phyloP scores from a whole-genome alignment of 2,329 filamentous ascomycete genomes.

The Phaeosphaeria sp. region DNA sequence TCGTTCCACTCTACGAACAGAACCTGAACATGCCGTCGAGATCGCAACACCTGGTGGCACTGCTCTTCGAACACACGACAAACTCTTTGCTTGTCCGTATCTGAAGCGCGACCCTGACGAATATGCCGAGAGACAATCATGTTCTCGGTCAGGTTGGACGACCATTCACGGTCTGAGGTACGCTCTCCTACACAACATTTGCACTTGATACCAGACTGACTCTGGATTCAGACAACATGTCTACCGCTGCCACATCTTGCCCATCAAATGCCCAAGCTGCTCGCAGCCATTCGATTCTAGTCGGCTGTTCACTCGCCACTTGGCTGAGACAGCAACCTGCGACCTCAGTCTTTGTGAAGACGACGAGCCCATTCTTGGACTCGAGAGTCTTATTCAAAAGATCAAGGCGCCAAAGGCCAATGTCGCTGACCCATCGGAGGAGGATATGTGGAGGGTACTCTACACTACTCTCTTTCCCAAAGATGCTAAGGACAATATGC shows the following conservation, averaged over 20 bases:
- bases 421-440: background rate
- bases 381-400: background rate
- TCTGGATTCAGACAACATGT: background rate
- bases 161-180: background rate
- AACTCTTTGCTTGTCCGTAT: background rate
- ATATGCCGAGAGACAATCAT: background rate
- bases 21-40: background rate
- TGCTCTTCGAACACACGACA: background rate
- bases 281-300: background rate
- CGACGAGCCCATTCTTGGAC: background rate
- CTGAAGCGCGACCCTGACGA: background rate
- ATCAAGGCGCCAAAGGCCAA: background rate
- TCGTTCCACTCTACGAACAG: background rate
- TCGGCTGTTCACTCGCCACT: background rate
- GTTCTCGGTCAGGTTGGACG: background rate
- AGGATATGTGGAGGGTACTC: background rate
- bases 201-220: no score
- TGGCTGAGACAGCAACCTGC: background rate
- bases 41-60: background rate
- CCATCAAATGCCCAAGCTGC: background rate
- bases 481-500: background rate
- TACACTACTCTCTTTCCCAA: background rate
- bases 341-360: background rate
- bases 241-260: background rate
- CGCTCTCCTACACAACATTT: background rate